Conservation (phyloP, 306 rosid species). For the Pterocarpus santalinus region DNA sequence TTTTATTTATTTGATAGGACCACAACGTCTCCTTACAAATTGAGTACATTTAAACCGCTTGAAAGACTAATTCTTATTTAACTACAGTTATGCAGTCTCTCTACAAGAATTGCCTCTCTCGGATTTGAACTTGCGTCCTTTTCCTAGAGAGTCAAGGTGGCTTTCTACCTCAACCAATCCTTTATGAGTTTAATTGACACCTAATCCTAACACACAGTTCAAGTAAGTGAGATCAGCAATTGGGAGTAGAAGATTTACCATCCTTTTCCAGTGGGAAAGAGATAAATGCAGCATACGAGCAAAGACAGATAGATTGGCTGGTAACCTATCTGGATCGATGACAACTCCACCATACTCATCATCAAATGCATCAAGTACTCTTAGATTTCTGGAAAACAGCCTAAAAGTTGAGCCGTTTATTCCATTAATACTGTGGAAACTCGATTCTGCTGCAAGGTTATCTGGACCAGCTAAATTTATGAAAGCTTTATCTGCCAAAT, state of each 20-base stretch:
- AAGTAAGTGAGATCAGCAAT: neutral
- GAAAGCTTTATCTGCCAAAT: conserved; percentile 52
- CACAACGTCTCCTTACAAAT: too few species aligned
- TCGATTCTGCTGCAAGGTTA: conserved; percentile 52
- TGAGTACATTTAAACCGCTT: too few species aligned
- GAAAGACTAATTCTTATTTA: too few species aligned
- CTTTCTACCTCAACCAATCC: too few species aligned
- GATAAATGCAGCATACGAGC: conserved; percentile 66
- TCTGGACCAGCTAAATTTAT: conserved; percentile 55
- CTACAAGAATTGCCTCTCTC: too few species aligned
- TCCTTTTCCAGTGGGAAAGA: conserved; percentile 77
- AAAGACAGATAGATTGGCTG: conserved; percentile 64
- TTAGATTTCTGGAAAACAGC: conserved; percentile 56
- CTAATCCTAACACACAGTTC: neutral
- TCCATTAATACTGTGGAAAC: conserved; percentile 58
- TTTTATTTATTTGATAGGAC: too few species aligned
- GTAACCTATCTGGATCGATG: conserved; percentile 70
- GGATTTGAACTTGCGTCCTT: too few species aligned
- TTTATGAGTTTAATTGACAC: neutral
- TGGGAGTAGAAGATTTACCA: conserved; percentile 54
- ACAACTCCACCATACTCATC: conserved; percentile 92
- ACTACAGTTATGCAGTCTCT: too few species aligned
- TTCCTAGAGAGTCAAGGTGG: too few species aligned
- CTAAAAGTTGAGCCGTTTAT: conserved; percentile 57
- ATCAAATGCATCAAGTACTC: conserved; percentile 76